phyloP scores from a whole-genome alignment of 2,329 filamentous ascomycete genomes.

The Emmonsia crescens region DNA sequence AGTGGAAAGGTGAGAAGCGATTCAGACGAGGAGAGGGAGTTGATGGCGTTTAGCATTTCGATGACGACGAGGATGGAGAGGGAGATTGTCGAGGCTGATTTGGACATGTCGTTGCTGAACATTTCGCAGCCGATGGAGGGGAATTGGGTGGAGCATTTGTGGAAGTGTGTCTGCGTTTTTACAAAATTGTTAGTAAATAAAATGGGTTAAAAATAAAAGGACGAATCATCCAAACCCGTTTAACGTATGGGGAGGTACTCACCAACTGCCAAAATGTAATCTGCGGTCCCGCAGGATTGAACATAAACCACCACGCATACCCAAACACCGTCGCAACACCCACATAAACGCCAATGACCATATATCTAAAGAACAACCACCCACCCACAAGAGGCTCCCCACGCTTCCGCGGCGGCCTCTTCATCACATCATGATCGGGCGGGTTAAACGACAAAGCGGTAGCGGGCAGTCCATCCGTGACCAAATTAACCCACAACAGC shows the following conservation, averaged over 20 bases:
- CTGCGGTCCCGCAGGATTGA: conserved; percentile 77
- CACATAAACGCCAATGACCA: conserved; percentile 92
- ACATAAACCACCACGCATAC: conserved; percentile 99
- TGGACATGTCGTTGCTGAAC: conserved; percentile 76
- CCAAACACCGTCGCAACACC: conserved; percentile 89
- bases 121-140: conserved; percentile 85
- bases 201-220: not conserved
- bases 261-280: conserved; percentile 80
- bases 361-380: conserved; percentile 96
- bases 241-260: conserved; percentile 24
- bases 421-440: conserved; percentile 97
- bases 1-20: conserved; percentile 84
- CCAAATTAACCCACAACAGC: conserved; percentile 95
- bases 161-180: conserved; percentile 60
- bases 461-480: conserved; percentile 91
- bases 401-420: conserved; percentile 75
- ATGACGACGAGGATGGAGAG: conserved; percentile 88
- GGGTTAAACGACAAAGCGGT: conserved; percentile 97
- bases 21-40: conserved; percentile 90
- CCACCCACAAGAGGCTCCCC: conserved; percentile 87
- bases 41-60: conserved; percentile 99
- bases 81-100: conserved; percentile 84
- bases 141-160: conserved; percentile 77
- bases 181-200: not conserved
- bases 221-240: no score